phyloP scores from a whole-genome alignment of 257 asterid species.

The Nyctanthes arbortristis region DNA sequence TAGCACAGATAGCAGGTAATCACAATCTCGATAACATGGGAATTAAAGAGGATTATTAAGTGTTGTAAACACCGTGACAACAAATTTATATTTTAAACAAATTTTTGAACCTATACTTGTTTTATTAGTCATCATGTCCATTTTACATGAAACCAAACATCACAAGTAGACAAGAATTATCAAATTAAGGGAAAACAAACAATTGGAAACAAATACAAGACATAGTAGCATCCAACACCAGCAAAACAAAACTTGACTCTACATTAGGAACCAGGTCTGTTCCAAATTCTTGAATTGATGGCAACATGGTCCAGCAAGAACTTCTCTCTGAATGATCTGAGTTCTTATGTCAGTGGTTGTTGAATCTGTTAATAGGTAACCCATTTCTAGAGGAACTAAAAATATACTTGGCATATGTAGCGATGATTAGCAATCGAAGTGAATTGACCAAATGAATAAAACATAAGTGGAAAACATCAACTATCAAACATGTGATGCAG shows the following conservation, averaged over 20 bases:
- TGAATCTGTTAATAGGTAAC: background rate
- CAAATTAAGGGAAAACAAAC: background rate
- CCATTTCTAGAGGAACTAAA: background rate
- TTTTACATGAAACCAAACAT: background rate
- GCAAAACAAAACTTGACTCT: background rate
- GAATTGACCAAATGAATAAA: background rate
- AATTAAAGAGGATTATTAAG: background rate
- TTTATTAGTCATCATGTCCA: background rate
- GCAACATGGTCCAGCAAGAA: background rate
- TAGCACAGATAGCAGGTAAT: background rate
- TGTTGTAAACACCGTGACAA: background rate
- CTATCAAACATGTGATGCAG: conserved; percentile 8
- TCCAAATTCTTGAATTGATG: background rate
- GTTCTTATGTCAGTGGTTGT: background rate
- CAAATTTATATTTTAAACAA: background rate
- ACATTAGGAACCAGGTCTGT: background rate
- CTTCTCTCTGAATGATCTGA: background rate
- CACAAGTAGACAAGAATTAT: background rate
- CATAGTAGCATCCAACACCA: background rate
- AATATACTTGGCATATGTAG: background rate
- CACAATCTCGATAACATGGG: background rate
- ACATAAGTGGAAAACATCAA: background rate
- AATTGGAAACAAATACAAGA: background rate
- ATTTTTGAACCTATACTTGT: background rate
- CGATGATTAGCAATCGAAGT: background rate